These are phyloP conservation scores for Hyaloscypha variabilis DNA, from an alignment of 495 filamentous ascomycete genomes.

Conservation along the genomic window DNA sequence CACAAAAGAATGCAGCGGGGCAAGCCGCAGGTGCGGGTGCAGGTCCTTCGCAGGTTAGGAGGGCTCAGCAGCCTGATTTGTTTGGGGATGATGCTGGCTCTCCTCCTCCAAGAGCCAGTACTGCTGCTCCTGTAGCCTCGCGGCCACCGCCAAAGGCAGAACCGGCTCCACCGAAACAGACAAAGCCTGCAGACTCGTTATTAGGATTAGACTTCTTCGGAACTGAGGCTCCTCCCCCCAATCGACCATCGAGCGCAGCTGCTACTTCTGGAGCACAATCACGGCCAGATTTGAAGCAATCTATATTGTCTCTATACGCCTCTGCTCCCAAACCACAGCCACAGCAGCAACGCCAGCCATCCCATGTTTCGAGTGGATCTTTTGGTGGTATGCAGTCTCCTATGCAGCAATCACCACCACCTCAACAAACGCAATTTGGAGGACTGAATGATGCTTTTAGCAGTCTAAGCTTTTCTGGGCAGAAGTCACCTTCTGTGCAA, in stretches of 20 bases:
- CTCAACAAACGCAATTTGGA: conserved; percentile 58
- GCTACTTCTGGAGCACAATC: conserved; percentile 68
- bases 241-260: conserved; percentile 72
- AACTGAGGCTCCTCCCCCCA: conserved; percentile 61
- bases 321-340: conserved; percentile 73
- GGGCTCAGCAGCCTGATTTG: conserved; percentile 49
- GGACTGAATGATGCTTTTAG: conserved; percentile 89
- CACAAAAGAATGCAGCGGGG: conserved; percentile 16
- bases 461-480: conserved; percentile 68
- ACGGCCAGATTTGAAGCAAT: conserved; percentile 93
- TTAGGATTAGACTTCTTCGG: conserved; percentile 94
- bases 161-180: conserved; percentile 65
- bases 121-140: conserved; percentile 64
- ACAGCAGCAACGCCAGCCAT: conserved; percentile 52
- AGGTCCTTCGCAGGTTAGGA: conserved; percentile 42
- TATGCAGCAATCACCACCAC: conserved; percentile 36
- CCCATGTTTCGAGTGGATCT: conserved; percentile 55
- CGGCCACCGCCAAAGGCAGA: conserved; percentile 67
- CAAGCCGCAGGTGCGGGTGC: conserved; percentile 23
- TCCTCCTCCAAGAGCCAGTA: conserved; percentile 47
- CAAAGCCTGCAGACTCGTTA: conserved; percentile 80
- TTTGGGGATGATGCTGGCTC: conserved; percentile 44
- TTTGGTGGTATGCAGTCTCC: conserved; percentile 72
- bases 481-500: conserved; percentile 57
- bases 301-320: conserved; percentile 93